phyloP scores from a whole-genome alignment of 768 basidiomycete genomes.

The Boletus huronensis region DNA sequence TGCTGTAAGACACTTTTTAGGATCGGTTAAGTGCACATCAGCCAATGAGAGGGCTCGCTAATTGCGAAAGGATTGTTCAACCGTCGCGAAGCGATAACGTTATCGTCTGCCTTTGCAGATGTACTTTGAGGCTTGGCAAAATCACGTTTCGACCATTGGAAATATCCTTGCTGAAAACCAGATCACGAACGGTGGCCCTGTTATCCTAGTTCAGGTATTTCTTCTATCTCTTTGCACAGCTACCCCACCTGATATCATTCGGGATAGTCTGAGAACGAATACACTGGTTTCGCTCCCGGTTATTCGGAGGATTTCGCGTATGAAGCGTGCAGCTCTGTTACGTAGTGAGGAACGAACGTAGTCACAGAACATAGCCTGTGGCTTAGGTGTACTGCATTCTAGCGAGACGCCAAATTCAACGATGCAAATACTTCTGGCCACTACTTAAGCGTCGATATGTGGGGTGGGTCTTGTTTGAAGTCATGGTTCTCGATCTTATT shows the following conservation, averaged over 20 bases:
- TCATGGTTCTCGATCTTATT: background rate
- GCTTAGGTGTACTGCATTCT: slow-evolving; percentile 4
- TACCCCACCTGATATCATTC: background rate
- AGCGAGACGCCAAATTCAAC: slow-evolving; percentile 43
- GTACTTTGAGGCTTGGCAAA: slow-evolving; percentile 49
- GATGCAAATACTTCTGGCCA: slow-evolving; percentile 47
- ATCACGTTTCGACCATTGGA: slow-evolving; percentile 50
- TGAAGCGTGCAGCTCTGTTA: too few species aligned
- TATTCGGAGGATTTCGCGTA: slow-evolving; percentile 42
- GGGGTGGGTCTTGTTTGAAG: slow-evolving; percentile 33
- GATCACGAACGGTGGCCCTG: slow-evolving; percentile 57
- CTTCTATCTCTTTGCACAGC: slow-evolving; percentile 30
- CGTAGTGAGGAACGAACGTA: too few species aligned
- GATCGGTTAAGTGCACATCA: too few species aligned
- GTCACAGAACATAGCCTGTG: too few species aligned
- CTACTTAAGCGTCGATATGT: slow-evolving; percentile 45
- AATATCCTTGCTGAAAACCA: slow-evolving; percentile 52
- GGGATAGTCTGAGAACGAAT: slow-evolving; percentile 54
- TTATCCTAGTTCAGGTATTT: slow-evolving; percentile 35
- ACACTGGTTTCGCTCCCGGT: slow-evolving; percentile 35
- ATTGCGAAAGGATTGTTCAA: too few species aligned
- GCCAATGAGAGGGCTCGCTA: too few species aligned
- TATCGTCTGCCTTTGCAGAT: too few species aligned
- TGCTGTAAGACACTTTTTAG: too few species aligned
- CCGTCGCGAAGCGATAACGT: too few species aligned